Base-by-base conservation (phyloP, 108 stramenopile genomes). In the Cyclotella choctawhatcheeana region DNA sequence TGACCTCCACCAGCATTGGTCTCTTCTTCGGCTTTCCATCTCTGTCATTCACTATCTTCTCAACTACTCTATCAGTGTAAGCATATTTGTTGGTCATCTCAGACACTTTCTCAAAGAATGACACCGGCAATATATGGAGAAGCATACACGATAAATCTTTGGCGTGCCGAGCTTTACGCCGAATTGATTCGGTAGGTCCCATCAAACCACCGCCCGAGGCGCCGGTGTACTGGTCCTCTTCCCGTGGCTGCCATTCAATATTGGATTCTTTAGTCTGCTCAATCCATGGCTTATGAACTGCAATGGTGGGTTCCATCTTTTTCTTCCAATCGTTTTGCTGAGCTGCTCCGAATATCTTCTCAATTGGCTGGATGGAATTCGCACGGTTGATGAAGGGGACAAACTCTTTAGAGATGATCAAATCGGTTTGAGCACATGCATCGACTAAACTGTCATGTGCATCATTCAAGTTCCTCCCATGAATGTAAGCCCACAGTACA, bases 1-100 rank as follows among this genome's bases (percentile, higher is more conserved):
- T n/a, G n/a, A n/a, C n/a, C n/a, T n/a, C n/a, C n/a, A n/a, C n/a
- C n/a, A n/a, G n/a, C n/a, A n/a, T n/a, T n/a, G n/a, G n/a, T 58
- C 21, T 61, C 50, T 62, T 71, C 60, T 62, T 62, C 7, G 10
- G 5, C 22, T 71, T 71, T 6, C 60, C 50, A 45, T 62, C 44
- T 34, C 35, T 26, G 32, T 71, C 60, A 3, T 30, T n/a, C 13
- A 14, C 33, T 25, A 56, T 33, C 16, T 52, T 52, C 32, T 61
- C 60, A 22, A 62, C 70, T 30, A 71, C 70, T 44, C 43, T 52
- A 25, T 71, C 70, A 12, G 34, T 2, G 35, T 71, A 71, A 10
- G 21, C 31, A 31, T 71, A 61, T 34, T 71, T 53, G 4, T 61
- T 24, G 8, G 35, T 71, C 48, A 37, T 44, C 6, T 25, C n/a